A percentile compares a stretch with the other conserved stretches of the same genome.
Conservation (phyloP, 495 filamentous ascomycete genomes). For the Beverwykella pulmonaria region DNA sequence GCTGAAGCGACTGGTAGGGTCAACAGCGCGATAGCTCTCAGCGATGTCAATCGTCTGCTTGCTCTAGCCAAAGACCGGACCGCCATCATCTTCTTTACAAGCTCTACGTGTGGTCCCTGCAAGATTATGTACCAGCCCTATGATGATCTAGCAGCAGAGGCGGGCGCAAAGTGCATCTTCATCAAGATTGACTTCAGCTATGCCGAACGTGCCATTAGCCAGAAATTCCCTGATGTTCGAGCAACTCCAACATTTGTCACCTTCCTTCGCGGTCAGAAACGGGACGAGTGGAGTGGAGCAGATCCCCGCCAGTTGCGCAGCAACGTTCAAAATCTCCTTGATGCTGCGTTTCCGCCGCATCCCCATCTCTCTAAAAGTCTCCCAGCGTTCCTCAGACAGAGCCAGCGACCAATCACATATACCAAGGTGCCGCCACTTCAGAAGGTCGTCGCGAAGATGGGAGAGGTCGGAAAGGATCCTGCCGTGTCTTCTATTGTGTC, state of each 20-base stretch:
- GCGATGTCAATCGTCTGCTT: slow-evolving; percentile 64
- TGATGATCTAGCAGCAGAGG: slow-evolving; percentile 75
- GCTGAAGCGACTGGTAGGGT: slow-evolving; percentile 47
- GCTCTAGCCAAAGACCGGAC: slow-evolving; percentile 62
- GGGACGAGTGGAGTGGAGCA: slow-evolving; percentile 80
- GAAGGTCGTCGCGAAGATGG: slow-evolving; percentile 80
- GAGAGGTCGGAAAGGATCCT: slow-evolving; percentile 54
- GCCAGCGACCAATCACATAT: slow-evolving; percentile 70
- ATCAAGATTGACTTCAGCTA: slow-evolving; percentile 81
- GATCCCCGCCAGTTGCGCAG: slow-evolving; percentile 66
- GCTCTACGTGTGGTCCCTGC: slow-evolving; percentile 83
- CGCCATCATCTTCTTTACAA: slow-evolving; percentile 91
- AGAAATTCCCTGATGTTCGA: slow-evolving; percentile 63
- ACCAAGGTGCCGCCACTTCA: slow-evolving; percentile 79
- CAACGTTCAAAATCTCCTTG: slow-evolving; percentile 71
- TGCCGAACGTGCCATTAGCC: slow-evolving; percentile 63
- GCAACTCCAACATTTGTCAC: slow-evolving; percentile 92
- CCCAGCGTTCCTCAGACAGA: slow-evolving; percentile 65
- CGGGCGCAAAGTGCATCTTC: slow-evolving; percentile 67
- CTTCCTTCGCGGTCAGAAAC: slow-evolving; percentile 73
- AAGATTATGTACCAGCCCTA: slow-evolving; percentile 81
- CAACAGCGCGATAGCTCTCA: slow-evolving; percentile 55
- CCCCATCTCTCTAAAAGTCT: slow-evolving; percentile 71
- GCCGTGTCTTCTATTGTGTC: slow-evolving; percentile 51
- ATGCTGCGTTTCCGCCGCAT: slow-evolving; percentile 78